A percentile compares a stretch with the other conserved stretches of the same genome.
Evolutionary conservation across 1,284 basidiomycete species (phyloP).

Genomic region (Pseudozyma sp.): DNA sequence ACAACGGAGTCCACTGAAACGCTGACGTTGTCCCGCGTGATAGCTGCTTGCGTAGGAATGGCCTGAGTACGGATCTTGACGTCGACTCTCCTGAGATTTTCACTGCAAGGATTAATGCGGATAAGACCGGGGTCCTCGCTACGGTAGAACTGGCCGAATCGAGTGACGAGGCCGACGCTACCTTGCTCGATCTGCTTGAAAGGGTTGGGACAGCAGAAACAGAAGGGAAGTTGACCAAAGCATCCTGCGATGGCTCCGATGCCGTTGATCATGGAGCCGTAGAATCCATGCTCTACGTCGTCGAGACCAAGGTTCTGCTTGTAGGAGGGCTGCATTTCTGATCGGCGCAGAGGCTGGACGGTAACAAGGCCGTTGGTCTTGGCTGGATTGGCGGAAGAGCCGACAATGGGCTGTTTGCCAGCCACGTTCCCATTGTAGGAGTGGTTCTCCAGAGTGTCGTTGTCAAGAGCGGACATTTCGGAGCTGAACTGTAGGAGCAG

Average conservation of each 20-base stretch:
- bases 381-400: constrained; percentile 9
- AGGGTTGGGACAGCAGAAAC: constrained; percentile 77
- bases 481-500: neutral
- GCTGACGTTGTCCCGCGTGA: constrained; percentile 83
- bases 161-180: constrained; percentile 86
- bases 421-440: constrained; percentile 15
- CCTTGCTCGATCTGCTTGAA: constrained; percentile 82
- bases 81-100: constrained; percentile 77
- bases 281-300: constrained; percentile 54
- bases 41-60: constrained; percentile 81
- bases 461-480: constrained; percentile 28
- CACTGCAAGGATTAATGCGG: constrained; percentile 92
- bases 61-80: constrained; percentile 92
- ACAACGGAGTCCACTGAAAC: constrained; percentile 88
- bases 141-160: constrained; percentile 94
- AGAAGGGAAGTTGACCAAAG: constrained; percentile 79
- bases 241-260: constrained; percentile 53
- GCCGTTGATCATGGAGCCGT: constrained; percentile 57
- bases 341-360: constrained; percentile 83
- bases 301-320: constrained; percentile 55
- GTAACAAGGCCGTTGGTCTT: constrained; percentile 34
- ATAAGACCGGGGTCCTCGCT: constrained; percentile 92
- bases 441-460: constrained; percentile 15
- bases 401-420: constrained; percentile 18
- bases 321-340: constrained; percentile 71